phyloP scores from a whole-genome alignment of 2,329 filamentous ascomycete genomes.

The Parastagonospora avenae region DNA sequence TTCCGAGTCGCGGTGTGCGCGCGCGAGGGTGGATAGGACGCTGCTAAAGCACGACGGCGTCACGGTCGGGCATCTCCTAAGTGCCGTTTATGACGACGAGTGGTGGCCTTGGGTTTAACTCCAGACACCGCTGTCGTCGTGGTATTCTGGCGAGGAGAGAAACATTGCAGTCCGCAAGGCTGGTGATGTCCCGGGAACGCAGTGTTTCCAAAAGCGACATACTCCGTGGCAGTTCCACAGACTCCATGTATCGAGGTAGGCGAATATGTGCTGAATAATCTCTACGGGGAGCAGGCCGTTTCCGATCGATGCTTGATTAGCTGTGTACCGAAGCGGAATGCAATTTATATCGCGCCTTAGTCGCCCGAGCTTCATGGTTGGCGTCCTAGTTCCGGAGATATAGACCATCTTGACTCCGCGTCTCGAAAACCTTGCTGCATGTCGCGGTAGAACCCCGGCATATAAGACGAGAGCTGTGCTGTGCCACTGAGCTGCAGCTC shows the following conservation, averaged over 20 bases:
- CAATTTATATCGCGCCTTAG: neutral
- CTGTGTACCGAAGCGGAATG: neutral
- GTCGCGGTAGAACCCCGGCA: neutral
- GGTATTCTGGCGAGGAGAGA: neutral
- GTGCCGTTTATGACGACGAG: too few relatives aligned
- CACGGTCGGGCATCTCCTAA: too few relatives aligned
- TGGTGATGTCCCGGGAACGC: neutral
- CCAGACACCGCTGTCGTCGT: too few relatives aligned
- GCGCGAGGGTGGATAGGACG: too few relatives aligned
- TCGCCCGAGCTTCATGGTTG: neutral
- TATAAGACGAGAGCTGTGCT: neutral
- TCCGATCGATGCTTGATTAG: neutral
- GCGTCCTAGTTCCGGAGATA: neutral
- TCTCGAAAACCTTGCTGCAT: neutral
- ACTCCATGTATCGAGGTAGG: neutral
- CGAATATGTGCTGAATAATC: neutral
- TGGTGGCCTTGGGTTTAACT: too few relatives aligned
- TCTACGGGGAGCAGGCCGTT: neutral
- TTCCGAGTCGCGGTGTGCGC: too few relatives aligned
- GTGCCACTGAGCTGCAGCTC: conserved; percentile 8
- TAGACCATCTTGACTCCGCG: neutral
- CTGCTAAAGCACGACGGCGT: too few relatives aligned
- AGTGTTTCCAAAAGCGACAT: neutral
- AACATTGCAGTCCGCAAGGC: neutral
- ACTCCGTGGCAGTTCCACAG: neutral